phyloP scores from a whole-genome alignment of 371 early-diverging fungal species.

The Rhizopus delemar region DNA sequence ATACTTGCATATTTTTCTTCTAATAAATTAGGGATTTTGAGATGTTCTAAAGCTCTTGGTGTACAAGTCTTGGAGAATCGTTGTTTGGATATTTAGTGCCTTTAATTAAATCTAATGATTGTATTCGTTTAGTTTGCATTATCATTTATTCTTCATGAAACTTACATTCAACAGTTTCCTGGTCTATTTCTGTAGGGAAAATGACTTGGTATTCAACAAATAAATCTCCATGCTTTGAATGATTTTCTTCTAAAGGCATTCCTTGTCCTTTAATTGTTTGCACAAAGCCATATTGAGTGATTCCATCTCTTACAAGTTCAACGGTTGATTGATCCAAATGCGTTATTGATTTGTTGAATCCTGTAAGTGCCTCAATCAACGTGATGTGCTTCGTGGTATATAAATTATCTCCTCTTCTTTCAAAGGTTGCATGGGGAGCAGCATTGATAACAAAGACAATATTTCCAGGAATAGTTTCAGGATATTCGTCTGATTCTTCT shows the following conservation, averaged over 20 bases:
- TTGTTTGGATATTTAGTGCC: conserved; percentile 10
- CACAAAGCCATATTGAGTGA: conserved; percentile 72
- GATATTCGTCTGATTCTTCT: conserved; percentile 89
- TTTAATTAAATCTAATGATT: conserved; percentile 20
- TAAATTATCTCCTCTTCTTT: conserved; percentile 82
- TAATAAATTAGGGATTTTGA: too few species aligned
- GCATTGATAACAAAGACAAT: conserved; percentile 82
- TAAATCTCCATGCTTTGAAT: conserved; percentile 78
- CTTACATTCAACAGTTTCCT: conserved; percentile 42
- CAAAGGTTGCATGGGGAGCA: conserved; percentile 78
- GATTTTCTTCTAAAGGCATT: conserved; percentile 70
- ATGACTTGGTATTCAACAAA: conserved; percentile 86
- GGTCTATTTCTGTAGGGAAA: conserved; percentile 74
- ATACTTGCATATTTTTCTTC: too few species aligned
- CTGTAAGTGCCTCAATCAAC: conserved; percentile 84
- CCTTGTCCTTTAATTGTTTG: conserved; percentile 84
- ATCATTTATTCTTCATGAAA: not conserved
- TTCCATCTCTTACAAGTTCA: conserved; percentile 59
- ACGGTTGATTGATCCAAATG: conserved; percentile 84
- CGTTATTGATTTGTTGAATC: conserved; percentile 78
- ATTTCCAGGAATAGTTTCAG: conserved; percentile 87
- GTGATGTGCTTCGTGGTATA: conserved; percentile 81
- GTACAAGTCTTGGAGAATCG: conserved; percentile 17
- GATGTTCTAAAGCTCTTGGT: conserved; percentile 25
- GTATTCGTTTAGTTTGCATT: too few species aligned